phyloP scores from a whole-genome alignment of 768 basidiomycete genomes.

The Xanthoconium stramineum region DNA sequence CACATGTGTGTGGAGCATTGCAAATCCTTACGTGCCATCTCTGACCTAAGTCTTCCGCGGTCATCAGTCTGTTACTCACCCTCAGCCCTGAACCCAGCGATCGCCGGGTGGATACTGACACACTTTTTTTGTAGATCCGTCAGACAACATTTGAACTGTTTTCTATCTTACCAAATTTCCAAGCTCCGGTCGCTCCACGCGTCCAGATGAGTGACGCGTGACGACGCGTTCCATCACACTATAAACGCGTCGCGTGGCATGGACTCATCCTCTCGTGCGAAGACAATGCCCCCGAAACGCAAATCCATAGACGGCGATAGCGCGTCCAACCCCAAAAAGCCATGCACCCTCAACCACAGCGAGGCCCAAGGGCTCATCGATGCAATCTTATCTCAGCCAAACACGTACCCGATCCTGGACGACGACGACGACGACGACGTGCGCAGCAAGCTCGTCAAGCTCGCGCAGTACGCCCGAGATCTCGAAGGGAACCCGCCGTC shows the following conservation, averaged over 20 bases:
- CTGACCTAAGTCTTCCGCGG: too few species aligned
- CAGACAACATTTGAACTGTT: too few species aligned
- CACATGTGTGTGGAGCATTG: too few species aligned
- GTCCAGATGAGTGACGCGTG: slow-evolving; percentile 14
- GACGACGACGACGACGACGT: slow-evolving; percentile 32
- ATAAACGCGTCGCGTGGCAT: slow-evolving; percentile 12
- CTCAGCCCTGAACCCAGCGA: too few species aligned
- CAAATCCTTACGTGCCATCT: too few species aligned
- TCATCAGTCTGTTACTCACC: too few species aligned
- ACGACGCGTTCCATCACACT: slow-evolving; percentile 27
- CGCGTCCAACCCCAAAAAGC: slow-evolving; percentile 28
- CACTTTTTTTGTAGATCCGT: too few species aligned
- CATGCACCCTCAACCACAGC: slow-evolving; percentile 21
- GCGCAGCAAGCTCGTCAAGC: slow-evolving; percentile 26
- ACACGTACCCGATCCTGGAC: slow-evolving; percentile 35
- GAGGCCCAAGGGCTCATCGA: slow-evolving; percentile 37
- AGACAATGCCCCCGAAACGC: slow-evolving; percentile 31
- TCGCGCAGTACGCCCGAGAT: slow-evolving; percentile 33
- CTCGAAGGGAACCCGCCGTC: slow-evolving; percentile 32
- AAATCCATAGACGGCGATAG: slow-evolving; percentile 25
- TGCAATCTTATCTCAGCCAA: slow-evolving; percentile 37
- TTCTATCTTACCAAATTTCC: too few species aligned
- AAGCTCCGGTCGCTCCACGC: too few species aligned
- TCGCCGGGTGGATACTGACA: too few species aligned
- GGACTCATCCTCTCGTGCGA: background rate